Evolutionary conservation across 306 rosid genomes (phyloP).

Genomic region (Lupinus albus): DNA sequence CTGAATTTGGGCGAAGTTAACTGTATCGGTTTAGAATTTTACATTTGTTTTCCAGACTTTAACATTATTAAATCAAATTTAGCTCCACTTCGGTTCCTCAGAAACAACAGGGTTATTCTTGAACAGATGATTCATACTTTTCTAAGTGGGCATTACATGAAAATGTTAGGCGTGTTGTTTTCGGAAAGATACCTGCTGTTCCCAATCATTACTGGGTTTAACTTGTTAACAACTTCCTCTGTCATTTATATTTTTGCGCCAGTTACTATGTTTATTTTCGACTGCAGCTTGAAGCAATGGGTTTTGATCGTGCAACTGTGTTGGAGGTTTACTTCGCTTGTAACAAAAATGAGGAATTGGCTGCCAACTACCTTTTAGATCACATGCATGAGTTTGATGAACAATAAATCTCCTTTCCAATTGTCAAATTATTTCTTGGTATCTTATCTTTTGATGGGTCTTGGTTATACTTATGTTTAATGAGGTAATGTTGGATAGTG

Average conservation of each 20-base stretch:
- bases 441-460: conserved; percentile 35
- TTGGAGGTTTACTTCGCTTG: conserved; percentile 85
- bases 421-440: conserved; percentile 24
- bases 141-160: background rate
- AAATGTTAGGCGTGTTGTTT: background rate
- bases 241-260: background rate
- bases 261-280: conserved; percentile 1
- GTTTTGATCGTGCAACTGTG: conserved; percentile 71
- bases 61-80: conserved; percentile 14
- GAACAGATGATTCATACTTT: background rate
- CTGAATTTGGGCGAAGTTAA: background rate
- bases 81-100: background rate
- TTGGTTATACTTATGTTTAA: conserved; percentile 37
- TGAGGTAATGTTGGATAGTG: conserved; percentile 41
- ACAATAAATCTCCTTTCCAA: conserved; percentile 31
- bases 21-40: background rate
- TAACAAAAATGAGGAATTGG: conserved; percentile 87
- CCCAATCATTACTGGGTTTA: background rate
- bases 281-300: conserved; percentile 87
- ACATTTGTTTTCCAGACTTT: conserved; percentile 2
- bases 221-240: background rate
- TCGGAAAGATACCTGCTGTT: background rate
- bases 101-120: background rate
- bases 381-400: conserved; percentile 83
- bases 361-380: conserved; percentile 84